phyloP scores from a whole-genome alignment of 1,284 basidiomycete genomes.

The Boletellus sp. region DNA sequence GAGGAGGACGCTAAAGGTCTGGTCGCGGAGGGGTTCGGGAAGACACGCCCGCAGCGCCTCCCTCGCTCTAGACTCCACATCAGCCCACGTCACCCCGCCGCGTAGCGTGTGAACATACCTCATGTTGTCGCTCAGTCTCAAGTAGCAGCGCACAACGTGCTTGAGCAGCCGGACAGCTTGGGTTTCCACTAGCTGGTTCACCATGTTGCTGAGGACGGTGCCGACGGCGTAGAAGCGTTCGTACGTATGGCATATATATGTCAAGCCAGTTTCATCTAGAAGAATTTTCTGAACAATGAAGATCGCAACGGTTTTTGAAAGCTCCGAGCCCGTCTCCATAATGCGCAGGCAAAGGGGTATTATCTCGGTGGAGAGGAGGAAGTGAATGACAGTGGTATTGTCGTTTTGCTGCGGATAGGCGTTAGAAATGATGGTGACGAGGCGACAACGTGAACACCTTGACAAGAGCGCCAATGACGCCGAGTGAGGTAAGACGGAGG shows the following conservation, averaged over 20 bases:
- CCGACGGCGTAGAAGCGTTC: conserved; percentile 99
- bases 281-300: conserved; percentile 99
- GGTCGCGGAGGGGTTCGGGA: conserved; percentile 94
- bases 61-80: conserved; percentile 63
- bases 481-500: conserved; percentile 93
- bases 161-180: conserved; percentile 96
- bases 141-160: conserved; percentile 97
- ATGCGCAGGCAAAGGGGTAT: conserved; percentile 98
- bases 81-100: conserved; percentile 7
- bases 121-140: conserved; percentile 94
- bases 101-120: conserved; percentile 52
- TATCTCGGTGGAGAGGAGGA: conserved; percentile 98
- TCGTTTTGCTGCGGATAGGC: conserved; percentile 80
- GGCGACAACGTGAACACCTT: conserved; percentile 55
- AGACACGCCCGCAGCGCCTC: conserved; percentile 95
- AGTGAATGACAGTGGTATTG: conserved; percentile 98
- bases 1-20: conserved; percentile 87
- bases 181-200: conserved; percentile 92
- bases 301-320: conserved; percentile 99
- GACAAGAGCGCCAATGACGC: conserved; percentile 97
- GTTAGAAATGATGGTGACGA: conserved; percentile 1
- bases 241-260: conserved; percentile 99
- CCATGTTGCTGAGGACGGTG: conserved; percentile 98
- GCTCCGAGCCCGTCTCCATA: conserved; percentile 99
- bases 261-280: conserved; percentile 94